Evolutionary conservation across 2,329 filamentous ascomycete genomes (phyloP).

Genomic region (Pyricularia pennisetigena): DNA sequence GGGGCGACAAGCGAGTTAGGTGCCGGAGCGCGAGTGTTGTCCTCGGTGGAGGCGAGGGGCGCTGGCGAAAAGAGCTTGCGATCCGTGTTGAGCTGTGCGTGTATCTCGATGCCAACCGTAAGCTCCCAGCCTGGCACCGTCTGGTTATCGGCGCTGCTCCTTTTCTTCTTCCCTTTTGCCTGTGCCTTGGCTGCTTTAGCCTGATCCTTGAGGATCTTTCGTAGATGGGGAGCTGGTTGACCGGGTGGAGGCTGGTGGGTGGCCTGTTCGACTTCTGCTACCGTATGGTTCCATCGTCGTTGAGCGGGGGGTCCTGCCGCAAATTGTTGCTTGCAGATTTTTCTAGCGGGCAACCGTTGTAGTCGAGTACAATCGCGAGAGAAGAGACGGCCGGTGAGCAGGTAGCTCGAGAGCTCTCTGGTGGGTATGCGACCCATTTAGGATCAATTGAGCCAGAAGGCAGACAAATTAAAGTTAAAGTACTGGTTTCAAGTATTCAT

Average conservation of each 20-base stretch:
- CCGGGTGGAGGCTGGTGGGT: not conserved
- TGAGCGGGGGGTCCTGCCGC: not conserved
- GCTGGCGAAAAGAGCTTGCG: constrained; percentile 83
- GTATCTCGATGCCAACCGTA: constrained; percentile 93
- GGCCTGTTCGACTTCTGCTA: not conserved
- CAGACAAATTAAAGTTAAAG: not conserved
- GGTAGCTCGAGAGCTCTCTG: constrained; percentile 35
- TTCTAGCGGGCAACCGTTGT: constrained; percentile 3
- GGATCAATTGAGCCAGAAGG: not conserved
- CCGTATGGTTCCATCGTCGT: not conserved
- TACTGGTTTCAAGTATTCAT: not conserved
- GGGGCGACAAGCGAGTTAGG: constrained; percentile 82
- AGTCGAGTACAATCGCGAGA: constrained; percentile 28
- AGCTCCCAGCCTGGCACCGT: constrained; percentile 71
- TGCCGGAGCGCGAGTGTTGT: constrained; percentile 7
- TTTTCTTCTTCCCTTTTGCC: constrained; percentile 32
- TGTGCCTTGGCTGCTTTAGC: constrained; percentile 38
- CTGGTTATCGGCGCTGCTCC: constrained; percentile 36
- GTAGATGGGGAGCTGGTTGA: constrained; percentile 33
- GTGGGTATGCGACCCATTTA: constrained; percentile 34
- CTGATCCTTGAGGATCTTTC: constrained; percentile 65
- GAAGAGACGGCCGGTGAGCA: constrained; percentile 34
- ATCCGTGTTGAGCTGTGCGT: constrained; percentile 85
- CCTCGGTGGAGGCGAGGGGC: constrained; percentile 20
- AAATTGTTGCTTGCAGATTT: not conserved